A percentile compares a stretch with the other conserved stretches of the same genome.
phyloP scores from a whole-genome alignment of 805 yeast genomes.

The Candida ficus region DNA sequence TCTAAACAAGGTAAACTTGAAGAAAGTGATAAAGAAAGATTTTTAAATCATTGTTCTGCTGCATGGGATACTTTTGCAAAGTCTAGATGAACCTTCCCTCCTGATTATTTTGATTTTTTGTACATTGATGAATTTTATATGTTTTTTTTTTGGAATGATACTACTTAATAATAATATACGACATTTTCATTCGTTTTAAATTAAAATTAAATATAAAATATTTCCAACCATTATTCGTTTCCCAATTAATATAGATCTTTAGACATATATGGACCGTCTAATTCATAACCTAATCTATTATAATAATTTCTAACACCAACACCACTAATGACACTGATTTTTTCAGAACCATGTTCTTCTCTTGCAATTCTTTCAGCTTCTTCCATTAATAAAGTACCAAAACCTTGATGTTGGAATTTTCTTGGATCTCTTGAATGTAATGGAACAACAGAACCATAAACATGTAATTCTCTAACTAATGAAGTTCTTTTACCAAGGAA shows the following conservation, averaged over 20 bases:
- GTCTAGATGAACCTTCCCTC: no score
- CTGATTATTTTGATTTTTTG: not conserved
- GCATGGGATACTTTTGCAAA: constrained; percentile 30
- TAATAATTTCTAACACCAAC: constrained; percentile 97
- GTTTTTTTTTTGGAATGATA: not conserved
- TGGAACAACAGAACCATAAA: constrained; percentile 96
- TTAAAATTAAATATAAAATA: not conserved
- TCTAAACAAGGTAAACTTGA: constrained; percentile 11
- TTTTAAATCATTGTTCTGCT: constrained; percentile 29
- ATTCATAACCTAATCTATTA: constrained; percentile 80
- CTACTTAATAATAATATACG: not conserved
- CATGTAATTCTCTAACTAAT: constrained; percentile 94
- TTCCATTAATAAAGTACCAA: constrained; percentile 95
- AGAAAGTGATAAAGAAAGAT: constrained; percentile 23
- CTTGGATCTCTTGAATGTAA: constrained; percentile 94
- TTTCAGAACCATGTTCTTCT: constrained; percentile 90
- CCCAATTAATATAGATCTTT: constrained; percentile 33
- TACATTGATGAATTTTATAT: not conserved
- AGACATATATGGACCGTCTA: constrained; percentile 99
- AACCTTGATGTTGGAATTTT: constrained; percentile 98
- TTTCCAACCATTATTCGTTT: not conserved
- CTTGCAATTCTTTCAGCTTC: constrained; percentile 95
- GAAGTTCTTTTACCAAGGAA: constrained; percentile 80
- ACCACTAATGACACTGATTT: constrained; percentile 92
- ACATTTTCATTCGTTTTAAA: not conserved